Evolutionary conservation across 2,329 filamentous ascomycete species (phyloP).

Genomic region (Claviceps sp.): DNA sequence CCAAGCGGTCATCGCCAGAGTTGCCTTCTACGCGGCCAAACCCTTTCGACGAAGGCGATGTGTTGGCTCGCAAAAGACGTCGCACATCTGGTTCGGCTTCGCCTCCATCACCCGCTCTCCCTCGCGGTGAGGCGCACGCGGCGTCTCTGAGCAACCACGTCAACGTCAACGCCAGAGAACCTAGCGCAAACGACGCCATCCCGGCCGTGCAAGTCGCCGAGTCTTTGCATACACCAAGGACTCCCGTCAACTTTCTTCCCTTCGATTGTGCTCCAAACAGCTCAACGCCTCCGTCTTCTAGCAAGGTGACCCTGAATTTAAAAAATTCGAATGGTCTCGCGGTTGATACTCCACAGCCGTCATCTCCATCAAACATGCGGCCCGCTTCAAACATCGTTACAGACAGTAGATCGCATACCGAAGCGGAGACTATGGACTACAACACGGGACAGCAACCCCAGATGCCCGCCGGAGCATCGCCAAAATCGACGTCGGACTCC

Average conservation of each 20-base stretch:
- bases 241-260: slow-evolving; percentile 1
- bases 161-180: slow-evolving; percentile 15
- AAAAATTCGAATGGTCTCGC: slow-evolving; percentile 23
- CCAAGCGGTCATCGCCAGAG: slow-evolving; percentile 34
- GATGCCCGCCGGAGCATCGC: not conserved
- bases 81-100: slow-evolving; percentile 45
- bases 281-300: slow-evolving; percentile 32
- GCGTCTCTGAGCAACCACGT: not conserved
- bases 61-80: slow-evolving; percentile 45
- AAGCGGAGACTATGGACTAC: not conserved
- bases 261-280: slow-evolving; percentile 14
- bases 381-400: not conserved
- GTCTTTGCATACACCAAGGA: slow-evolving; percentile 24
- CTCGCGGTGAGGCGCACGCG: not conserved
- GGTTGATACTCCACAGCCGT: not conserved
- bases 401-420: not conserved
- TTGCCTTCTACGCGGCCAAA: slow-evolving; percentile 49
- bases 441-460: not conserved
- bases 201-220: slow-evolving; percentile 8
- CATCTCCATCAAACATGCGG: not conserved
- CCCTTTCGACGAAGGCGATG: slow-evolving; percentile 47
- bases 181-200: slow-evolving; percentile 13
- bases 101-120: slow-evolving; percentile 33
- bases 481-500: slow-evolving; percentile 20
- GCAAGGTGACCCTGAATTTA: slow-evolving; percentile 47